Evolutionary conservation across 2,329 filamentous ascomycete species (phyloP), one percentile per base, ranked within the genome.

Genomic region (Stachybotrys elegans): DNA sequence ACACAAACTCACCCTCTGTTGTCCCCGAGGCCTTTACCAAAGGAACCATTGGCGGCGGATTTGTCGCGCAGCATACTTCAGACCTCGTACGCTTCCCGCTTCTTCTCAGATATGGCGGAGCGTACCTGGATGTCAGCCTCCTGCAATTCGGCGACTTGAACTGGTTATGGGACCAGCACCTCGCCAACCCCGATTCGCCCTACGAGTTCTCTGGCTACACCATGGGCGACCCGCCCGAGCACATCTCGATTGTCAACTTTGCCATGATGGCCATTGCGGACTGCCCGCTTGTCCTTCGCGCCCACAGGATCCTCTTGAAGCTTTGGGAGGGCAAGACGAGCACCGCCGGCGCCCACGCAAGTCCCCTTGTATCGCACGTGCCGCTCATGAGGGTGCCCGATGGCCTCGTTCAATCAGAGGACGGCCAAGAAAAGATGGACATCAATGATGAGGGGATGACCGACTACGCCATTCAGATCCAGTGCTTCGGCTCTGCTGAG

Each of bases 81-180:
- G 79, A 83, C 47, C 70, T 83, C 2, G 73, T 81, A 4, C 71
- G 78, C 1, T 79, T 66, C 51, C 78, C 78, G 3, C 61, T 81
- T 12, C 58, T 82, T n/a, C 63, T 79, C 11, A 68, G 61, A 43
- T 76, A 80, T 49, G 78, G 78, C 38, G 78, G 78, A 22, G 67
- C 80, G 1, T 82, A 80, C 51, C 70, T 75, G 1, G 78, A 81
- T 50, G 76, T 76, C 0, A 77, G 78, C 0, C 56, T 78, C 48
- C 65, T 81, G 48, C 72, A 75, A 46, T 79, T 81, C 47, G 76
- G 77, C 6, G 75, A 81, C 57, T 50, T 81, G 3, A 70, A 81
- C 52, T 54, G 62, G 4, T 56, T 81, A 9, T 83, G 77, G 76
- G 62, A 62, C 39, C 51, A 65, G 40, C 76, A 71, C 0, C 57